These are phyloP conservation scores for Rubroboletus pulcherrimus DNA, from an alignment of 768 basidiomycete genomes.

Conservation along the genomic window DNA sequence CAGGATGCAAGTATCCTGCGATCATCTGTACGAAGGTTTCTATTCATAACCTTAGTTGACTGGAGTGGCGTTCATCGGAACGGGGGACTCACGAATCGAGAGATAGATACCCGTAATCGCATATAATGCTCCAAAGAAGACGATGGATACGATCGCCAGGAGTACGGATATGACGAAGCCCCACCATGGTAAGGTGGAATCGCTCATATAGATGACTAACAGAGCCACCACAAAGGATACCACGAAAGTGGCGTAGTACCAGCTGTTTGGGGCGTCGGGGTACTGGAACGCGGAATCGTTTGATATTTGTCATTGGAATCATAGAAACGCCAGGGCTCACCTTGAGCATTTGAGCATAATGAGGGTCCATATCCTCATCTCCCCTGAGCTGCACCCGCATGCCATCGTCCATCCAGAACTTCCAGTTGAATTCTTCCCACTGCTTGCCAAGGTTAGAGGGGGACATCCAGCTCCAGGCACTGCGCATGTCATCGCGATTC, in stretches of 20 bases:
- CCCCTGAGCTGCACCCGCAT: slow-evolving; percentile 30
- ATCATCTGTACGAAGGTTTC: slow-evolving; percentile 35
- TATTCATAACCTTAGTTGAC: not conserved
- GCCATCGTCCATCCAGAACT: slow-evolving; percentile 32
- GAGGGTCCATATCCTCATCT: slow-evolving; percentile 46
- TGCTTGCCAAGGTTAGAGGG: slow-evolving; percentile 28
- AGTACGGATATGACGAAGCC: slow-evolving; percentile 50
- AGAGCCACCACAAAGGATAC: slow-evolving; percentile 46
- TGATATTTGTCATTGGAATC: slow-evolving; percentile 13
- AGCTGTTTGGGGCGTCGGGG: slow-evolving; percentile 31
- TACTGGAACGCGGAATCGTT: slow-evolving; percentile 22
- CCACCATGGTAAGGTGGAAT: slow-evolving; percentile 60
- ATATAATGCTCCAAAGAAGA: slow-evolving; percentile 52
- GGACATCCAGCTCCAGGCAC: slow-evolving; percentile 45
- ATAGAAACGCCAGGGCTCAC: slow-evolving; percentile 15
- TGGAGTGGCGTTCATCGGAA: not conserved
- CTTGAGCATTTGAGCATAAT: slow-evolving; percentile 51
- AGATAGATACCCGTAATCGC: slow-evolving; percentile 40
- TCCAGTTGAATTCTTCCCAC: slow-evolving; percentile 34
- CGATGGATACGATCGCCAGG: slow-evolving; percentile 45
- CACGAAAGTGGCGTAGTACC: slow-evolving; percentile 29
- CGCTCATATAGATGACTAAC: slow-evolving; percentile 49
- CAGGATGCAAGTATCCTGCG: slow-evolving; percentile 34
- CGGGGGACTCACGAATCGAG: slow-evolving; percentile 17
- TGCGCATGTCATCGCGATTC: slow-evolving; percentile 48